Percentiles rank a stretch among this genome's conserved stretches.
Evolutionary conservation across 1,284 basidiomycete genomes (phyloP).

Genomic region (Gomphus sp.): DNA sequence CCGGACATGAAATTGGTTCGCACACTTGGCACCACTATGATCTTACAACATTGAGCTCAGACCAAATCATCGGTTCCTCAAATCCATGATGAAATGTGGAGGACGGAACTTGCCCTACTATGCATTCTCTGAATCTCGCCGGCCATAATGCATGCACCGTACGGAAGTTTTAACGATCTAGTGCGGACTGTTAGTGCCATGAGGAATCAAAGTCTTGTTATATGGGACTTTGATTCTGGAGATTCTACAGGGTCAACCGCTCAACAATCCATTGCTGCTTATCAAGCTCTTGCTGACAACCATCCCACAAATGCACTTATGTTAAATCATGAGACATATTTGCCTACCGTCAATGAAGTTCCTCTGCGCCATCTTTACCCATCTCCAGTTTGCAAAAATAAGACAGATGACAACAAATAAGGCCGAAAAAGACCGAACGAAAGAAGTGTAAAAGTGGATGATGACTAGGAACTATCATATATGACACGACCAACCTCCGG

Average conservation of each 20-base stretch:
- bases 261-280: slow-evolving; percentile 22
- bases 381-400: too few species aligned
- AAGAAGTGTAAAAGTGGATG: too few species aligned
- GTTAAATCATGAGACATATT: slow-evolving; percentile 34
- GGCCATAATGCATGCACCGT: slow-evolving; percentile 20
- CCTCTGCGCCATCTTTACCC: too few species aligned
- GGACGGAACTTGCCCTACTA: slow-evolving; percentile 11
- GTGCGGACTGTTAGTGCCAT: slow-evolving; percentile 30
- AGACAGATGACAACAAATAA: too few species aligned
- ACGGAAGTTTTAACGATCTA: slow-evolving; percentile 32
- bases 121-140: slow-evolving; percentile 15
- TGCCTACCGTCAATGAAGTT: slow-evolving; percentile 32
- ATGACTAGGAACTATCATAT: too few species aligned
- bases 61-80: too few species aligned
- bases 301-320: slow-evolving; percentile 31
- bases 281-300: slow-evolving; percentile 20
- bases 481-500: too few species aligned
- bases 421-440: too few species aligned
- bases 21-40: slow-evolving; percentile 29
- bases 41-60: too few species aligned
- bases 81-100: slow-evolving; percentile 9
- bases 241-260: slow-evolving; percentile 29
- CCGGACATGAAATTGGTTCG: slow-evolving; percentile 30
- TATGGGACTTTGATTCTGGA: slow-evolving; percentile 30
- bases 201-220: slow-evolving; percentile 18